Evolutionary conservation across 257 asterid species (phyloP), one percentile per base, ranked within the genome.

Genomic region (Solanum clarkiae): DNA sequence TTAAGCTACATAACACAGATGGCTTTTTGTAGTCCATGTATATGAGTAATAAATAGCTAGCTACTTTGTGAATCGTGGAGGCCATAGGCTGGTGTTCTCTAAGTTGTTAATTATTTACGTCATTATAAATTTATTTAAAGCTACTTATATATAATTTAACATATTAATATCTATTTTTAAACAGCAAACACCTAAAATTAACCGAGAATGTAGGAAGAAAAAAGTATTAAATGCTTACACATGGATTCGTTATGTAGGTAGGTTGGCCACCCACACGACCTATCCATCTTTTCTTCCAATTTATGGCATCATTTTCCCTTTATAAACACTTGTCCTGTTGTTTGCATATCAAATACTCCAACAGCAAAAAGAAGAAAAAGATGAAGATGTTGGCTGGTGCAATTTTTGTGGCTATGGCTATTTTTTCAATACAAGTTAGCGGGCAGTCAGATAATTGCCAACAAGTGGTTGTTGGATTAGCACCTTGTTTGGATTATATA

Each of bases 401-500:
- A 7, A 53, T 84, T 1, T n/a, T 81, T 12, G 80, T 85, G 15
- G 86, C 85, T 26, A 22, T 74, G 18, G 83, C 81, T n/a, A 5
- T 85, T 84, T 62, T 88, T 5, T 80, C 84, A 59, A 65, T 49
- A 13, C 62, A 84, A 32, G 85, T 89, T 26, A 32, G 68, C 18
- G 92, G 91, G 29, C 94, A 92, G 63, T 88, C 94, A 15, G 80
- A 86, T 70, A 20, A 70, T 70, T 93, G 97, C 84, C 83, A 87
- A 2, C 85, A 17, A 22, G 88, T 90, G 0, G 70, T 93, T 16
- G 54, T 91, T 84, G 88, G 92, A 80, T 71, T 93, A 81, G 80
- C 93, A n/a, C 94, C 95, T 0, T 92, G 95, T 74, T 90, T 92
- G 14, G 85, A 86, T 86, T 93, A 89, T 80, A 93, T 91, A 1